Percentiles rank a stretch among this genome's conserved stretches.
Evolutionary conservation across 2,329 filamentous ascomycete genomes (phyloP).

Genomic region (Aspergillus sp.): DNA sequence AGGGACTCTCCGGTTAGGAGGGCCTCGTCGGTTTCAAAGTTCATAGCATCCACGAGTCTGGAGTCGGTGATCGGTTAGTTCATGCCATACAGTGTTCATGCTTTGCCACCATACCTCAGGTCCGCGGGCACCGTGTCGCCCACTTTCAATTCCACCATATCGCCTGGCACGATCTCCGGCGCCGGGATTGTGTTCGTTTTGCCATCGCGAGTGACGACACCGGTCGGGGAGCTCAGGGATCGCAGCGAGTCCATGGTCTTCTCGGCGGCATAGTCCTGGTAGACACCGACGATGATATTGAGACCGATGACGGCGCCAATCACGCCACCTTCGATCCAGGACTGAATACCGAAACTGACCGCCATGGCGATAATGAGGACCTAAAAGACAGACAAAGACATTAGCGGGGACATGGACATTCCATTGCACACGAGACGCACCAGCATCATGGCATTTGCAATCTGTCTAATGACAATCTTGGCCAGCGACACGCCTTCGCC

Average conservation of each 20-base stretch:
- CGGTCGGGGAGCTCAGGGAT: slow-evolving; percentile 57
- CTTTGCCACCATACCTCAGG: slow-evolving; percentile 38
- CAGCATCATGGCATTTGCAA: slow-evolving; percentile 69
- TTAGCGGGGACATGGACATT: too few species aligned
- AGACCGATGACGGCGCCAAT: slow-evolving; percentile 59
- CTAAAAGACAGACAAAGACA: slow-evolving; percentile 41
- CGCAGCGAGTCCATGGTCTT: slow-evolving; percentile 62
- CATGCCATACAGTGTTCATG: not conserved
- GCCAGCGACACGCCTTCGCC: slow-evolving; percentile 64
- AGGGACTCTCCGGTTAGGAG: slow-evolving; percentile 63
- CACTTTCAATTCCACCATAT: slow-evolving; percentile 55
- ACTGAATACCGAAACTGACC: slow-evolving; percentile 55
- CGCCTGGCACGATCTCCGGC: slow-evolving; percentile 62
- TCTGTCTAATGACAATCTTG: slow-evolving; percentile 66
- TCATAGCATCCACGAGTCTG: slow-evolving; percentile 60
- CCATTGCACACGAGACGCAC: slow-evolving; percentile 38
- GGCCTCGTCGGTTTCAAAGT: slow-evolving; percentile 72
- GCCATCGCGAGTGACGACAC: slow-evolving; percentile 58
- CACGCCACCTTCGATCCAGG: slow-evolving; percentile 61
- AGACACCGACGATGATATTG: slow-evolving; percentile 60
- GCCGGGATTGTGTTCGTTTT: slow-evolving; percentile 54
- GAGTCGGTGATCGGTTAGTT: not conserved
- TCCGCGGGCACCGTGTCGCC: slow-evolving; percentile 65
- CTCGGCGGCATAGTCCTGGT: slow-evolving; percentile 61
- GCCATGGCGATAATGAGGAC: slow-evolving; percentile 77